A percentile compares a stretch with the other conserved stretches of the same genome.
phyloP scores from a whole-genome alignment of 2,329 filamentous ascomycete species.

The Colletotrichum sp. region DNA sequence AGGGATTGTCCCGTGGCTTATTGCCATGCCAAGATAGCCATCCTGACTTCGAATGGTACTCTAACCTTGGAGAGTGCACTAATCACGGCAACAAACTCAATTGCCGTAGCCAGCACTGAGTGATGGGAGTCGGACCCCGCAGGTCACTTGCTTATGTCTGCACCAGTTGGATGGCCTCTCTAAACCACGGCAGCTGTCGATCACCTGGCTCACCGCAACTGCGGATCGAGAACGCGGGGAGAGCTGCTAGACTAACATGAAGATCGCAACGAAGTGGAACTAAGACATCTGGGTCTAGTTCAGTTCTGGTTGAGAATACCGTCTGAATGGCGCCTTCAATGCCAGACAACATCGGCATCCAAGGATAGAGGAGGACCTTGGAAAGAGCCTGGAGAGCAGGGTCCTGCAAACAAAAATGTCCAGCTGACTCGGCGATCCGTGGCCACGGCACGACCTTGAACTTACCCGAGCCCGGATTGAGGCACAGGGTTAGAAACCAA shows the following conservation, averaged over 20 bases:
- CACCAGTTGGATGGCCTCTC: not conserved
- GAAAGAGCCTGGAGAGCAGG: not conserved
- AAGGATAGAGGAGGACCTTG: not conserved
- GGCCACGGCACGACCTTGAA: not conserved
- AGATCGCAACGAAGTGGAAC: not conserved
- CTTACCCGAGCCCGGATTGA: not conserved
- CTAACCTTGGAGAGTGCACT: not conserved
- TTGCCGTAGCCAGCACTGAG: not conserved
- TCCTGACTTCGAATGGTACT: not conserved
- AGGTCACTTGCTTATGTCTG: not conserved
- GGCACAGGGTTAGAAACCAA: not conserved
- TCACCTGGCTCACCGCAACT: slow-evolving; percentile 3
- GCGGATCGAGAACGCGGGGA: not conserved
- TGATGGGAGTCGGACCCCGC: not conserved
- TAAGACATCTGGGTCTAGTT: not conserved
- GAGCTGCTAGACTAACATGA: not conserved
- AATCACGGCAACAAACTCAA: not conserved
- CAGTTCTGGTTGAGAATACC: not conserved
- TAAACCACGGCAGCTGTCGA: not conserved
- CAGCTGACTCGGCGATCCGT: slow-evolving; percentile 4
- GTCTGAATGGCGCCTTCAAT: not conserved
- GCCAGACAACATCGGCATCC: not conserved
- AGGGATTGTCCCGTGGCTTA: not conserved
- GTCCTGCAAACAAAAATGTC: not conserved
- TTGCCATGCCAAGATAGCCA: not conserved